Percentiles rank a stretch among this genome's conserved stretches.
These are phyloP conservation scores for Tetradesmus lagerheimii DNA, from an alignment of 139 green algal genomes.

Conservation along the genomic window DNA sequence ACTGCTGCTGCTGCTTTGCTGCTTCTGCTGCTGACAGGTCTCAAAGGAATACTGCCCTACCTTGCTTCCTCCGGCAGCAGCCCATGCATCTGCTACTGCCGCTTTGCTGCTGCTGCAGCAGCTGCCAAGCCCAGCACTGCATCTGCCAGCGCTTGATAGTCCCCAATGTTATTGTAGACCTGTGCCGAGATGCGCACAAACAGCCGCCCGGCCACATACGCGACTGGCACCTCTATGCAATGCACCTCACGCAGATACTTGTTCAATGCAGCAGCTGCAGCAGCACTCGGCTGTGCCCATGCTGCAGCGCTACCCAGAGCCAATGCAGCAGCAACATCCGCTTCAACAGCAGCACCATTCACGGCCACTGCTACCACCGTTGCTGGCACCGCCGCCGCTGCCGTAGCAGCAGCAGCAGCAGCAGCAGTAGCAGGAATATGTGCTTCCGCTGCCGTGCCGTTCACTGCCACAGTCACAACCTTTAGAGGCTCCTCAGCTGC, in stretches of 20 bases:
- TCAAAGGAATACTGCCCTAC: background rate
- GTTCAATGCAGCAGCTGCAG: slow-evolving; percentile 40
- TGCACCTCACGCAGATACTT: slow-evolving; percentile 27
- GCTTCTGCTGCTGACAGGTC: background rate
- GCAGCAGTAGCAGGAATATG: background rate
- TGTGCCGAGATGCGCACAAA: slow-evolving; percentile 52
- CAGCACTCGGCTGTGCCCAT: background rate
- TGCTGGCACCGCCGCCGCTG: background rate
- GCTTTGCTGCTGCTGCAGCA: background rate
- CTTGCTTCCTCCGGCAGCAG: too few species aligned
- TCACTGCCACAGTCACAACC: too few species aligned
- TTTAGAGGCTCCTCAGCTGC: background rate
- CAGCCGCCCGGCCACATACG: slow-evolving; percentile 26
- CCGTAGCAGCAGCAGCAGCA: background rate
- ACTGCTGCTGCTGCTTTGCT: background rate
- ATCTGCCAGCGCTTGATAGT: slow-evolving; percentile 42
- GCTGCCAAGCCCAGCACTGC: slow-evolving; percentile 18
- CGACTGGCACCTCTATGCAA: slow-evolving; percentile 52
- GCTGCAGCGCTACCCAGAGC: background rate
- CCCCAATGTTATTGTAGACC: slow-evolving; percentile 43
- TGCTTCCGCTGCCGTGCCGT: too few species aligned
- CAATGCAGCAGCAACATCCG: background rate
- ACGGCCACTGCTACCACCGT: background rate
- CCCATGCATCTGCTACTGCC: background rate
- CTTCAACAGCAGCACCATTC: background rate